Percentiles rank a stretch among this genome's conserved stretches.
phyloP scores from a whole-genome alignment of 2,329 filamentous ascomycete genomes.

The Fusarium armeniacum region DNA sequence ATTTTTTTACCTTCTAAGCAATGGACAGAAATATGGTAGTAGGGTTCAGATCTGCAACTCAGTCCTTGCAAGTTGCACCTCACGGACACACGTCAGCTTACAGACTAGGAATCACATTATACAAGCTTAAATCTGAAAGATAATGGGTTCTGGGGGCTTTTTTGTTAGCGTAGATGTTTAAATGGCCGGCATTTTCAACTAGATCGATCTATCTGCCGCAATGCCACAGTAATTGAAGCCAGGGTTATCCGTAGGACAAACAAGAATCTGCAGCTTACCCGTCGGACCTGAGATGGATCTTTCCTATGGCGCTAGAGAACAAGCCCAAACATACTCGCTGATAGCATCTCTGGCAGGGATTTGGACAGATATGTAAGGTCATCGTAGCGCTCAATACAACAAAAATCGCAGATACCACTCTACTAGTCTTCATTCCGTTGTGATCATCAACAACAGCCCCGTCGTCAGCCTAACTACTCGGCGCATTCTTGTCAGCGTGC shows the following conservation, averaged over 20 bases:
- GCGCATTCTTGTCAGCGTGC: background rate
- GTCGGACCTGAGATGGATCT: background rate
- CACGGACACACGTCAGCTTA: background rate
- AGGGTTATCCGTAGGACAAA: slow-evolving; percentile 1
- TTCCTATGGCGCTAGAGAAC: background rate
- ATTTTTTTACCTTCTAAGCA: background rate
- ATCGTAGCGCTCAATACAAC: background rate
- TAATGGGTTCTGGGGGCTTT: accelerated
- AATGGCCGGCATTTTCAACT: background rate
- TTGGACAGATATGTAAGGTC: background rate
- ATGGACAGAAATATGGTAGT: background rate
- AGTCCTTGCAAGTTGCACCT: background rate
- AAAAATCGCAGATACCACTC: background rate
- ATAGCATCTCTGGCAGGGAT: background rate
- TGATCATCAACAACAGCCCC: background rate
- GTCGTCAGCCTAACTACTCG: background rate
- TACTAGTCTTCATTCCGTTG: background rate
- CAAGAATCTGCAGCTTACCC: background rate
- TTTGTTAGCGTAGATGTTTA: background rate
- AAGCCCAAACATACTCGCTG: accelerated
- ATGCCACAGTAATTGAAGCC: background rate
- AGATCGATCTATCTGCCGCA: background rate
- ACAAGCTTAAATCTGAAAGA: background rate
- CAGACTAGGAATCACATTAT: background rate
- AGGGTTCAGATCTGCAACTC: background rate